Evolutionary conservation across 1,139 yeast genomes (phyloP), one percentile per base, ranked within the genome.

Genomic region (Geotrichum bryndzae): DNA sequence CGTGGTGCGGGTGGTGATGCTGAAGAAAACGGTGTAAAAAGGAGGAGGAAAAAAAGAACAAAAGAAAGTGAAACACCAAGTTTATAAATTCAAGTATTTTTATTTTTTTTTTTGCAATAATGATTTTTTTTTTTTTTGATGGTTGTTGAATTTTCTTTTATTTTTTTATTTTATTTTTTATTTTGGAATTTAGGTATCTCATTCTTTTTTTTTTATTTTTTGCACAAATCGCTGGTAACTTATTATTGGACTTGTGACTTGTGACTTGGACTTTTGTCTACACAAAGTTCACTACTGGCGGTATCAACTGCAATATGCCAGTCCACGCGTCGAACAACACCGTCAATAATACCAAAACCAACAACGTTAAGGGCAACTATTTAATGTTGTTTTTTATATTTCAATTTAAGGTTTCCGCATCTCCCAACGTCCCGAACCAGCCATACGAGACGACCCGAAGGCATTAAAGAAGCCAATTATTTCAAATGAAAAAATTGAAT

Each of bases 21-120:
- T 41, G 48, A 15, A n/a, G 18, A n/a, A 41, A n/a, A 41, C 22
- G 48, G 48, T 41, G n/a, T n/a, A 51, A 25, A 45, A 56, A 55
- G 15, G 38, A 29, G 35, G 56, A 45, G 38, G 33, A 46, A 51
- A 58, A 56, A 52, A n/a, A 23, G 29, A 41, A 27, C 33, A 53
- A 31, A 54, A 50, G 25, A 55, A 22, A 29, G n/a, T 27, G 25
- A 53, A 45, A 54, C 35, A 13, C 27, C 53, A 52, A 52, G n/a
- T 13, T 23, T 18, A 46, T 25, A 57, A 45, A 8, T 2, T 11
- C 48, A 52, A 52, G 27, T 54, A 8, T 29, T 25, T 54, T 54
- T 18, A 22, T 41, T 54, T 25, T 54, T 46, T 54, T 46, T 45
- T 45, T 41, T 54, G 22, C 41, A 22, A 48, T 27, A 48, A 22